Percentiles rank a stretch among this genome's conserved stretches.
Evolutionary conservation across 768 basidiomycete species (phyloP).

Genomic region (Tephrocybe rancida): DNA sequence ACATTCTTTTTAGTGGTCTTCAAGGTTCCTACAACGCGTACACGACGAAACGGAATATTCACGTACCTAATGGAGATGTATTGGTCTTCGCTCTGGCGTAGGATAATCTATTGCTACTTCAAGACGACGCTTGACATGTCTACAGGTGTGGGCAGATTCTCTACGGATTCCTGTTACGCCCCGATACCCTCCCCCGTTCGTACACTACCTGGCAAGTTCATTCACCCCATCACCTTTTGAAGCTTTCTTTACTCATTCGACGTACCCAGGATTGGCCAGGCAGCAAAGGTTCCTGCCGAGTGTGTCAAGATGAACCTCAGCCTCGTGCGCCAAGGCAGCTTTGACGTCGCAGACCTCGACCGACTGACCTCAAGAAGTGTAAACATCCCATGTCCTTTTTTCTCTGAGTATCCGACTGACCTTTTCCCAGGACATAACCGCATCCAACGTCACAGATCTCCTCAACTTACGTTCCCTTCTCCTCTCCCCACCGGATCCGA

Average conservation of each 20-base stretch:
- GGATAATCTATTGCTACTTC: constrained; percentile 17
- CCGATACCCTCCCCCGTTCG: constrained; percentile 81
- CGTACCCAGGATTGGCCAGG: constrained; percentile 64
- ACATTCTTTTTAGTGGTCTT: constrained; percentile 58
- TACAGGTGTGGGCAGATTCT: constrained; percentile 83
- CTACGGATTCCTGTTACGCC: constrained; percentile 75
- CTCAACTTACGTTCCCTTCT: constrained; percentile 41
- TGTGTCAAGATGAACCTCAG: constrained; percentile 62
- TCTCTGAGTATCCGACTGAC: too few species aligned
- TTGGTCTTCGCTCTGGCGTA: constrained; percentile 80
- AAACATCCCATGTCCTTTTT: background rate
- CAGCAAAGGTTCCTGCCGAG: constrained; percentile 62
- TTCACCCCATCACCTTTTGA: background rate
- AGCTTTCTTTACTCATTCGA: background rate
- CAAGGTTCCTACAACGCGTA: constrained; percentile 89
- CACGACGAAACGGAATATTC: constrained; percentile 64
- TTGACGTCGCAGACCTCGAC: constrained; percentile 62
- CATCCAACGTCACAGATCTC: constrained; percentile 52
- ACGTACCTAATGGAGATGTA: constrained; percentile 81
- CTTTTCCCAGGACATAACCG: constrained; percentile 59
- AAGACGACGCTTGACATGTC: constrained; percentile 2
- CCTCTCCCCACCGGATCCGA: constrained; percentile 30
- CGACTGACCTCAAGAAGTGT: constrained; percentile 52
- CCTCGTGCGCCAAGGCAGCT: constrained; percentile 58
- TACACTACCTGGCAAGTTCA: constrained; percentile 69